Evolutionary conservation across 2,329 filamentous ascomycete genomes (phyloP).

Genomic region (Venturia asperata): DNA sequence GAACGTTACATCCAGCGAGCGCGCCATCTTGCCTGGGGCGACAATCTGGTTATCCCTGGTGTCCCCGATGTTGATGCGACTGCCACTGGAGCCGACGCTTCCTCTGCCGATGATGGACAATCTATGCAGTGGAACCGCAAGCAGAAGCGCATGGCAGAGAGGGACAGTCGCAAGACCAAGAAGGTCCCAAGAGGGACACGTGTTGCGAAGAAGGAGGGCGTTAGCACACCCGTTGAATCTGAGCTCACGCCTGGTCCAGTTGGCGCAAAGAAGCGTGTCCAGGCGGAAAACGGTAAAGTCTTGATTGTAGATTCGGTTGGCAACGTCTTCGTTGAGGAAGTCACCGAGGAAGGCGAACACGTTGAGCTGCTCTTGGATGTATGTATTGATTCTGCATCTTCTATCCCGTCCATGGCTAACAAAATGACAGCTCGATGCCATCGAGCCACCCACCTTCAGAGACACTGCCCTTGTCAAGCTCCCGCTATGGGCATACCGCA

Average conservation of each 20-base stretch:
- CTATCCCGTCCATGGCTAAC: neutral
- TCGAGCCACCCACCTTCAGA: conserved; percentile 65
- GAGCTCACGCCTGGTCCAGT: conserved; percentile 52
- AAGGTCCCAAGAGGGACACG: conserved; percentile 42
- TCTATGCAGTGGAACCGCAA: conserved; percentile 65
- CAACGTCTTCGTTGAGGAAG: conserved; percentile 90
- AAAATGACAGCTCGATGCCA: conserved; percentile 60
- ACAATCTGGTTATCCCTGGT: conserved; percentile 54
- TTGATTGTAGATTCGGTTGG: conserved; percentile 86
- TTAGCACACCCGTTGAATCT: conserved; percentile 50
- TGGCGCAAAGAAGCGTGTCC: conserved; percentile 76
- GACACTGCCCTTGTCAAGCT: conserved; percentile 79
- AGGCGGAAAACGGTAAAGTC: conserved; percentile 91
- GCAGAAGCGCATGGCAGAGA: conserved; percentile 83
- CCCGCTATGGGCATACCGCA: conserved; percentile 64
- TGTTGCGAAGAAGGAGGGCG: conserved; percentile 41
- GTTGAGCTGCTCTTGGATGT: conserved; percentile 85
- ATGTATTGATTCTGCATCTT: conserved; percentile 35
- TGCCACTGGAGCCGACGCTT: conserved; percentile 31
- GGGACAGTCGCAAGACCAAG: conserved; percentile 64
- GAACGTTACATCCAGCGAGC: conserved; percentile 88
- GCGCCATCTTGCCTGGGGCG: conserved; percentile 81
- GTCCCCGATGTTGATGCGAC: conserved; percentile 59
- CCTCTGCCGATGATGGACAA: conserved; percentile 38
- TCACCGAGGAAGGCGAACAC: conserved; percentile 76